These are phyloP conservation scores for Drechslerella stenobrocha DNA, from an alignment of 2,329 filamentous ascomycete genomes.

Conservation along the genomic window DNA sequence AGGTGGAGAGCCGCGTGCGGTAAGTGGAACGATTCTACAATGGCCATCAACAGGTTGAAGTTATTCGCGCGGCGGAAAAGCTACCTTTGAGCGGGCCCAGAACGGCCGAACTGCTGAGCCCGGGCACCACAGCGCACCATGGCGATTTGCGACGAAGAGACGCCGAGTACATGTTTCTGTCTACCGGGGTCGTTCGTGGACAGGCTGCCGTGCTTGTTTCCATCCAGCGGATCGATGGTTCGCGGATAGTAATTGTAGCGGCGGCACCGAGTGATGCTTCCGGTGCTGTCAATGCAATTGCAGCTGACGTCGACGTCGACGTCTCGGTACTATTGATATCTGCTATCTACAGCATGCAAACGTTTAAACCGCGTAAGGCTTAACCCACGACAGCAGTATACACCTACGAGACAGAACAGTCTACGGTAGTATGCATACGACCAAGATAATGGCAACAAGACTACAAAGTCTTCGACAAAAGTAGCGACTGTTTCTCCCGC, in stretches of 20 bases:
- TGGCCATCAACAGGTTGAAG: background rate
- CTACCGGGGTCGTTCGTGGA: background rate
- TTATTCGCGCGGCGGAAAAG: background rate
- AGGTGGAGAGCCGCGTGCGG: conserved; percentile 32
- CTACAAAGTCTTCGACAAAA: conserved; percentile 13
- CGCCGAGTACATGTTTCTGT: conserved; percentile 21
- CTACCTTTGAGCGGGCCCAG: conserved; percentile 25
- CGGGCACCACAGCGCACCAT: conserved; percentile 23
- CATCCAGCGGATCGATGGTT: no score
- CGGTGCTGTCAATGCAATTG: no score
- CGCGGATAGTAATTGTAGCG: no score
- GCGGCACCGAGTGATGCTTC: no score
- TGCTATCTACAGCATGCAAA: no score
- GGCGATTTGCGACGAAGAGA: conserved; percentile 23
- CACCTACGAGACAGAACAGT: background rate
- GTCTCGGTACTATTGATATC: no score
- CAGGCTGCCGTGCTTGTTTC: no score
- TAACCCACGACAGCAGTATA: background rate
- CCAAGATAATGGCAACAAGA: background rate
- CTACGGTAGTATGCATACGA: background rate
- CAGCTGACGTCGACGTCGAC: no score
- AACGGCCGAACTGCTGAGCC: conserved; percentile 13
- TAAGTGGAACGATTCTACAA: conserved; percentile 24
- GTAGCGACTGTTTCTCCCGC: conserved; percentile 52
- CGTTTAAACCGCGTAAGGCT: no score